Conservation (phyloP, 306 rosid species). For the Alnus glutinosa region DNA sequence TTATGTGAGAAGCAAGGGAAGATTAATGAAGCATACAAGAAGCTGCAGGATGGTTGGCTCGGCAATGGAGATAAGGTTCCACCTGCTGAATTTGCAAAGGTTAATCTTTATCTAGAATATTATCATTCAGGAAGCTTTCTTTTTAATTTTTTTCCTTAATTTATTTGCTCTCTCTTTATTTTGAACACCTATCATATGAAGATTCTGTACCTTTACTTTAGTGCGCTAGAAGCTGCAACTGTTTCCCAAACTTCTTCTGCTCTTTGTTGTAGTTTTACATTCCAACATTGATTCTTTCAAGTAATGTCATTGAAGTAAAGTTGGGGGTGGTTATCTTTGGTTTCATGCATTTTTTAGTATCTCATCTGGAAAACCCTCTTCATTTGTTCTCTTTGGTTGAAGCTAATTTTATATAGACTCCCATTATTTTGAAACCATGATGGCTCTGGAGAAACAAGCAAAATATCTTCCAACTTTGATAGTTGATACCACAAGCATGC, state of each 20-base stretch:
- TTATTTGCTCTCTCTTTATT: not conserved
- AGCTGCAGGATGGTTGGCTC: constrained; percentile 96
- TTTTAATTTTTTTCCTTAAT: not conserved
- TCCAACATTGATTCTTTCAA: not conserved
- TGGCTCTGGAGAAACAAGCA: not conserved
- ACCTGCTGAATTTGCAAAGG: constrained; percentile 94
- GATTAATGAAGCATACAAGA: constrained; percentile 95
- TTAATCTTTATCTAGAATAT: constrained; percentile 25
- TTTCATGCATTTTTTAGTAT: not conserved
- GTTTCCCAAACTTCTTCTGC: not conserved
- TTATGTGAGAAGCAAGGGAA: constrained; percentile 95
- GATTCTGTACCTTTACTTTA: not conserved
- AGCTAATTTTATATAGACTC: not conserved
- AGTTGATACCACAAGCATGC: not conserved
- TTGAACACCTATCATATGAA: not conserved
- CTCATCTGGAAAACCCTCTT: not conserved
- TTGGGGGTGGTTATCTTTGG: not conserved
- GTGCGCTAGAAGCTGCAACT: not conserved
- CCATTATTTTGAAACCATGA: not conserved
- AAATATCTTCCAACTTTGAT: not conserved
- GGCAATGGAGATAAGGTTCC: constrained; percentile 92
- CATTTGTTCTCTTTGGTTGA: not conserved
- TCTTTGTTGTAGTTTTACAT: not conserved
- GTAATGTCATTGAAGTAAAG: not conserved
- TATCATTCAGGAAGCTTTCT: constrained; percentile 6